Evolutionary conservation across 1,139 yeast species (phyloP).

Genomic region (Zygotorulaspora mrakii): DNA sequence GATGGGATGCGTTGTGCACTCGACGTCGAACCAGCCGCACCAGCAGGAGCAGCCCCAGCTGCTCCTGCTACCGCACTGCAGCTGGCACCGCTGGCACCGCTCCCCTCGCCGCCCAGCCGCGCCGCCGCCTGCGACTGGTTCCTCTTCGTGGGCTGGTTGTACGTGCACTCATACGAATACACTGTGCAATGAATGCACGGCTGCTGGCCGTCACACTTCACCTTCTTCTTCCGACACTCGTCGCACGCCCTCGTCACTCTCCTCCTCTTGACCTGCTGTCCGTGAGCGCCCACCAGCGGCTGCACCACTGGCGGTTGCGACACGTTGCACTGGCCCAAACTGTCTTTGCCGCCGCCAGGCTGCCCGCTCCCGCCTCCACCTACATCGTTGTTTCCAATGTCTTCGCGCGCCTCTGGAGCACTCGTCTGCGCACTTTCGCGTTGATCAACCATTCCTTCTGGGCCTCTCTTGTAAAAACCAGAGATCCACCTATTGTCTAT

Average conservation of each 20-base stretch:
- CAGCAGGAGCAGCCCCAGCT: too few species aligned
- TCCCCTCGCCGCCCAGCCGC: slow-evolving; percentile 5
- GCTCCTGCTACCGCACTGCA: background rate
- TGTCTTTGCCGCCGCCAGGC: too few species aligned
- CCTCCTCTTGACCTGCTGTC: slow-evolving; percentile 50
- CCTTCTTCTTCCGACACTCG: slow-evolving; percentile 77
- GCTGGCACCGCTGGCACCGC: slow-evolving; percentile 3
- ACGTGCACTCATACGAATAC: slow-evolving; percentile 72
- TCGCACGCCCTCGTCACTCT: slow-evolving; percentile 92
- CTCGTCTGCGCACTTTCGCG: too few species aligned
- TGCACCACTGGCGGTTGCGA: slow-evolving; percentile 2
- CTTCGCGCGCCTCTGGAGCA: background rate
- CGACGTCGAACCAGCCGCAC: too few species aligned
- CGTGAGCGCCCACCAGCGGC: slow-evolving; percentile 9
- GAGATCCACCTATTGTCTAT: too few species aligned
- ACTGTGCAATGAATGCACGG: slow-evolving; percentile 94
- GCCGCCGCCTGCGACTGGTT: slow-evolving; percentile 31
- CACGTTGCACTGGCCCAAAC: too few species aligned
- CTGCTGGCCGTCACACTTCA: slow-evolving; percentile 88
- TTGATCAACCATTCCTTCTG: slow-evolving; percentile 1
- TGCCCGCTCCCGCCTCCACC: too few species aligned
- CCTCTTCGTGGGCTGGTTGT: slow-evolving; percentile 70
- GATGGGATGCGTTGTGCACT: background rate
- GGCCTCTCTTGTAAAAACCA: too few species aligned
- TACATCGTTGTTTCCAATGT: too few species aligned